Evolutionary conservation across 106 monocot species (phyloP).

Genomic region (Ottelia alismoides): DNA sequence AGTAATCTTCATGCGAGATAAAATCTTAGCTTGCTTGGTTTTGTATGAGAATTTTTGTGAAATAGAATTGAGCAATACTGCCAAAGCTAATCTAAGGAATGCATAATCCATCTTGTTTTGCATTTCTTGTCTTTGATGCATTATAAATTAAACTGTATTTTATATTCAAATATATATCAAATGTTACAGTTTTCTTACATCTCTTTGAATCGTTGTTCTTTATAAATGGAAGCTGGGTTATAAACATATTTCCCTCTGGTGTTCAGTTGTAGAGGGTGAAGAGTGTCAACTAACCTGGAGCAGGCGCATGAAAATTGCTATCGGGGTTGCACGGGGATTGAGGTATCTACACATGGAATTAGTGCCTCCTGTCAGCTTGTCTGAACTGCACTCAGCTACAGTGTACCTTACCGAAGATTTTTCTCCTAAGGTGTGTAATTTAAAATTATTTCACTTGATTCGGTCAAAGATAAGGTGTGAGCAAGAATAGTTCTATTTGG

Average conservation of each 20-base stretch:
- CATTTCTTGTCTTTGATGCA: conserved; percentile 80
- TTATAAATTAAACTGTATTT: conserved; percentile 74
- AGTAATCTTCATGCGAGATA: no score
- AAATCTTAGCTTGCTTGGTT: conserved; percentile 56
- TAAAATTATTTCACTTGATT: not conserved
- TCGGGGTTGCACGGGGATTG: conserved; percentile 53
- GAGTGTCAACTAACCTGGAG: conserved; percentile 62
- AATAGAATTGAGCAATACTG: no score
- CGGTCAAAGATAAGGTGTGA: no score
- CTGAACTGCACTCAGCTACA: conserved; percentile 53
- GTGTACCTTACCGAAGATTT: conserved; percentile 88
- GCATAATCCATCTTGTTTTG: conserved; percentile 63
- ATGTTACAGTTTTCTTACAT: conserved; percentile 7
- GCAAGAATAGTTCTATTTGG: no score
- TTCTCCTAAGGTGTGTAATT: conserved; percentile 60
- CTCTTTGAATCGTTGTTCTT: not conserved
- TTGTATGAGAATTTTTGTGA: no score
- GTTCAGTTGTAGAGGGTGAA: conserved; percentile 44
- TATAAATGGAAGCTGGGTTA: not conserved
- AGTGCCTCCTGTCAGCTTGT: conserved; percentile 57
- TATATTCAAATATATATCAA: conserved; percentile 71
- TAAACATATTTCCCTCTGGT: not conserved
- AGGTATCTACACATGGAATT: conserved; percentile 74
- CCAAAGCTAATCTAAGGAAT: no score
- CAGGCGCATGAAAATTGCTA: conserved; percentile 69